A percentile compares a stretch with the other conserved stretches of the same genome.
phyloP scores from a whole-genome alignment of 2,329 filamentous ascomycete species.

The Penicillium sp. region DNA sequence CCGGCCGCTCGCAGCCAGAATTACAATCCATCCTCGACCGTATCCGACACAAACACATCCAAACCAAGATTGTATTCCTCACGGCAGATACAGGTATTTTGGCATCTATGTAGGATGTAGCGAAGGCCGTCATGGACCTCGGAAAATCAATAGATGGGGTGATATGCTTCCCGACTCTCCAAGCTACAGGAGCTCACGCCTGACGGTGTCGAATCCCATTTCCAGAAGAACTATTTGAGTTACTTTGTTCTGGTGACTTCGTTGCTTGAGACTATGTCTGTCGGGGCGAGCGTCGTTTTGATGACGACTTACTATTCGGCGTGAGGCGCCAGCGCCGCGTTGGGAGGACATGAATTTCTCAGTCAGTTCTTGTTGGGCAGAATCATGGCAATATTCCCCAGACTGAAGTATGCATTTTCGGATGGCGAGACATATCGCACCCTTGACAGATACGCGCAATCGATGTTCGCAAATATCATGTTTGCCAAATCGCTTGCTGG shows the following conservation, averaged over 20 bases:
- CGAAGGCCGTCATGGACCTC: constrained; percentile 18
- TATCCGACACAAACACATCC: constrained; percentile 24
- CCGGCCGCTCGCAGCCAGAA: constrained; percentile 30
- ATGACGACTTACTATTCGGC: constrained; percentile 27
- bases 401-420: constrained; percentile 17
- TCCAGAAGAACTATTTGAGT: constrained; percentile 31
- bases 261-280: constrained; percentile 19
- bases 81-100: constrained; percentile 19
- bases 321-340: constrained; percentile 21
- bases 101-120: constrained; percentile 22
- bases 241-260: constrained; percentile 30
- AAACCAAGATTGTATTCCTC: constrained; percentile 27
- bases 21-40: constrained; percentile 30
- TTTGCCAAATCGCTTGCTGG: constrained; percentile 28
- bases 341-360: constrained; percentile 28
- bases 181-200: constrained; percentile 22
- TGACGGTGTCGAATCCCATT: constrained; percentile 31
- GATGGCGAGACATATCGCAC: constrained; percentile 30
- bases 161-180: constrained; percentile 23
- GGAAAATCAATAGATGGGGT: constrained; percentile 28
- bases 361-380: constrained; percentile 17
- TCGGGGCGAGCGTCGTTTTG: constrained; percentile 22
- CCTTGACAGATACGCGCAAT: constrained; percentile 31
- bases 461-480: constrained; percentile 33
- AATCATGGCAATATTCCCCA: no score